Evolutionary conservation across 1,284 basidiomycete species (phyloP).

Genomic region (Singerocomus inundabilis): DNA sequence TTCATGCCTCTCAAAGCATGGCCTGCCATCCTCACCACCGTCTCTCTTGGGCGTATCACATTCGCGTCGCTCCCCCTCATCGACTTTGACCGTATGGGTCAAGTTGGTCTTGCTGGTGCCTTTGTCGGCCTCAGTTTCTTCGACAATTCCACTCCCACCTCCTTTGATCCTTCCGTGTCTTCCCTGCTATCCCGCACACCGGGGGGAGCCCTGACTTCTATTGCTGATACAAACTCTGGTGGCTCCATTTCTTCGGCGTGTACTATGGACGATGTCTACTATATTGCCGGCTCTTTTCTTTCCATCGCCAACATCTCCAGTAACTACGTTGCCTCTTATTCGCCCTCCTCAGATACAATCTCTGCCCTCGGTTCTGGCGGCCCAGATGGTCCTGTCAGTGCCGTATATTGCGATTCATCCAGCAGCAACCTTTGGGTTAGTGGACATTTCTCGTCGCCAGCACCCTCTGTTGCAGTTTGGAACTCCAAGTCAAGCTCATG

Average conservation of each 20-base stretch:
- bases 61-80: slow-evolving; percentile 71
- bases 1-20: slow-evolving; percentile 11
- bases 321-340: slow-evolving; percentile 74
- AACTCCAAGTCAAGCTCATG: slow-evolving; percentile 63
- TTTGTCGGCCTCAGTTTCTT: slow-evolving; percentile 85
- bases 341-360: slow-evolving; percentile 56
- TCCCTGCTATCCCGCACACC: slow-evolving; percentile 66
- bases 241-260: slow-evolving; percentile 69
- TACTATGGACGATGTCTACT: slow-evolving; percentile 59
- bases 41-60: slow-evolving; percentile 36
- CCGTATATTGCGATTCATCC: slow-evolving; percentile 80
- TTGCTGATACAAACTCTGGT: slow-evolving; percentile 70
- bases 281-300: slow-evolving; percentile 76
- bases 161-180: slow-evolving; percentile 67
- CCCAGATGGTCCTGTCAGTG: slow-evolving; percentile 70
- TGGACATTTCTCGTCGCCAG: slow-evolving; percentile 74
- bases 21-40: slow-evolving; percentile 17
- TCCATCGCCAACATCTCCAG: slow-evolving; percentile 58
- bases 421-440: slow-evolving; percentile 81
- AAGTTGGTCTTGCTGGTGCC: slow-evolving; percentile 80
- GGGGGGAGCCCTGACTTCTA: slow-evolving; percentile 58
- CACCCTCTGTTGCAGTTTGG: slow-evolving; percentile 79
- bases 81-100: slow-evolving; percentile 90
- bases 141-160: slow-evolving; percentile 50
- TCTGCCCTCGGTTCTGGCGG: slow-evolving; percentile 57